These are phyloP conservation scores for Anthracocystis panici-leucophaei DNA, from an alignment of 1,284 basidiomycete species.

Conservation along the genomic window DNA sequence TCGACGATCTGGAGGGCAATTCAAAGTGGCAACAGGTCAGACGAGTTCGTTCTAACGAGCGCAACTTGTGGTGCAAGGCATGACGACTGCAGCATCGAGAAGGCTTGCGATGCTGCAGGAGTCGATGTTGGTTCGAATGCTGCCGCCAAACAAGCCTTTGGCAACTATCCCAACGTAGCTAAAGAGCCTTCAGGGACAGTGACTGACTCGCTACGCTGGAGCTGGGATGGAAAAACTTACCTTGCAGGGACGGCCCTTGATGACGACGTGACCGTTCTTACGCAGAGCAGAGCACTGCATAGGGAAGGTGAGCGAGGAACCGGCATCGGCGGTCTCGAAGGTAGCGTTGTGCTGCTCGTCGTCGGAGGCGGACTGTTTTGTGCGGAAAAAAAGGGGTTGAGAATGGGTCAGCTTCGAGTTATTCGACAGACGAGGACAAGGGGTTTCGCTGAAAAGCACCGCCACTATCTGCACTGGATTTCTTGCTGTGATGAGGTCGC, in stretches of 20 bases:
- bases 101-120: too few relatives aligned
- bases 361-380: conserved; percentile 72
- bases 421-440: not conserved
- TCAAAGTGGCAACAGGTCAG: conserved; percentile 8
- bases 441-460: not conserved
- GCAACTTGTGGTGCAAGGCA: not conserved
- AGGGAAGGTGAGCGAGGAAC: conserved; percentile 71
- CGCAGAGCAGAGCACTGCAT: conserved; percentile 98
- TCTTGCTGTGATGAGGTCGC: not conserved
- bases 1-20: conserved; percentile 64
- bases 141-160: not conserved
- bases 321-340: conserved; percentile 78
- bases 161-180: not conserved
- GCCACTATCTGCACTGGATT: conserved; percentile 1
- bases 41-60: not conserved
- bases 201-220: not conserved
- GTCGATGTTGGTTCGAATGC: not conserved
- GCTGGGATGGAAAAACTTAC: conserved; percentile 56
- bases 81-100: not conserved
- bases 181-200: too few relatives aligned
- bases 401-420: not conserved
- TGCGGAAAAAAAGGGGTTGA: not conserved
- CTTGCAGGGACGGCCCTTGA: conserved; percentile 98
- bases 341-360: conserved; percentile 89
- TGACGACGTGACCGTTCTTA: conserved; percentile 92